These are phyloP conservation scores for Chimonanthus salicifolius DNA, from an alignment of 164 flowering plant genomes.

Conservation along the genomic window DNA sequence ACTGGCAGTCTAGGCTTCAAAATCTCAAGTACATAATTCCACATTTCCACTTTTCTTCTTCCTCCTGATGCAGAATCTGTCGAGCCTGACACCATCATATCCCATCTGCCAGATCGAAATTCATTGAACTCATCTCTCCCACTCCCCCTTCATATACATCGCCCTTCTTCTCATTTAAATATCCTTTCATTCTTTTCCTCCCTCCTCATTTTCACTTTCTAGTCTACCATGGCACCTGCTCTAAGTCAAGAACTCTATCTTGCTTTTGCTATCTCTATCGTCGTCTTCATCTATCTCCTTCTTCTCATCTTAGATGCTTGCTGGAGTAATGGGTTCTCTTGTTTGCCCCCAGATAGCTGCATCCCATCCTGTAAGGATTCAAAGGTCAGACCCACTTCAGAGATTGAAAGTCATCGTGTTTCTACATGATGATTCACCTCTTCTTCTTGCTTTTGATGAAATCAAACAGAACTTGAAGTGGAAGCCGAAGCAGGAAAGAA, in stretches of 20 bases:
- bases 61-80: too few relatives aligned
- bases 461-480: too few relatives aligned
- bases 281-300: slow-evolving; percentile 9
- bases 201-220: not conserved
- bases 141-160: not conserved
- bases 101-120: not conserved
- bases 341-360: slow-evolving; percentile 14
- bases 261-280: slow-evolving; percentile 3
- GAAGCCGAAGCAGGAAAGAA: too few relatives aligned
- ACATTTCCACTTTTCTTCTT: too few relatives aligned
- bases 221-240: not conserved
- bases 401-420: not conserved
- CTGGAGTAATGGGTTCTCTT: slow-evolving; percentile 15
- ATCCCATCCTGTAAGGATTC: slow-evolving; percentile 4
- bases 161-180: not conserved
- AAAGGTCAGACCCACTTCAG: not conserved
- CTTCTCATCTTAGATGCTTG: slow-evolving; percentile 14
- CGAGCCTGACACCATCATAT: too few relatives aligned
- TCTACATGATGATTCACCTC: too few relatives aligned
- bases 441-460: too few relatives aligned
- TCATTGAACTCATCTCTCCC: not conserved
- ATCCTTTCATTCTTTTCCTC: not conserved
- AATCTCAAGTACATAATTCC: too few relatives aligned
- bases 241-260: slow-evolving; percentile 7
- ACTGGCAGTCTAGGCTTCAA: too few relatives aligned